Conservation (phyloP, 179 eudicot genomes). For the Amaranthus tricolor region DNA sequence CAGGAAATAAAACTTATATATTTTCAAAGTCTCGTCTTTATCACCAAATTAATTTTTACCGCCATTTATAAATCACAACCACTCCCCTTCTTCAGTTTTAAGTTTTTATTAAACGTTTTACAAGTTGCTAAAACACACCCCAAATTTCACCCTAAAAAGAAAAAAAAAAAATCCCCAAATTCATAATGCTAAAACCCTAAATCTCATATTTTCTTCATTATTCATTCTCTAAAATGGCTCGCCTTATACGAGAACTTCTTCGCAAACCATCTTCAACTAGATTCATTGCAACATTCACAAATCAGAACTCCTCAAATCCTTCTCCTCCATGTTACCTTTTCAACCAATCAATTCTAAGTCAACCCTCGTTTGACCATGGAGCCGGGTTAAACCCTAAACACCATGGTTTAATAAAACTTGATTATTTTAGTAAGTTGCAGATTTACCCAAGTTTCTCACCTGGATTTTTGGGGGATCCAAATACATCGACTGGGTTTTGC, state of each 20-base stretch:
- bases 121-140: not conserved
- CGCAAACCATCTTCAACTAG: constrained; percentile 19
- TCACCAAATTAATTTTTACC: too few relatives aligned
- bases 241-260: constrained; percentile 23
- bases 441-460: constrained; percentile 43
- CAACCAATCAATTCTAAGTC: constrained; percentile 17
- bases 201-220: not conserved
- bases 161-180: not conserved
- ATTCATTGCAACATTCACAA: constrained; percentile 21
- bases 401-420: constrained; percentile 21
- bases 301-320: constrained; percentile 19
- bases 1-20: too few relatives aligned
- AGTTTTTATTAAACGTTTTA: too few relatives aligned
- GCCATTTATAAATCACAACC: too few relatives aligned
- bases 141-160: not conserved
- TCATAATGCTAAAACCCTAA: constrained; percentile 14
- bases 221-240: constrained; percentile 18
- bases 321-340: constrained; percentile 17
- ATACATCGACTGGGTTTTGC: constrained; percentile 23
- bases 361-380: constrained; percentile 15
- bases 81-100: too few relatives aligned
- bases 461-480: constrained; percentile 33
- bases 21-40: too few relatives aligned
- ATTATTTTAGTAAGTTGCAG: constrained; percentile 21
- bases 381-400: constrained; percentile 23